Evolutionary conservation across 164 flowering plant species (phyloP).

Genomic region (Taxillus chinensis): DNA sequence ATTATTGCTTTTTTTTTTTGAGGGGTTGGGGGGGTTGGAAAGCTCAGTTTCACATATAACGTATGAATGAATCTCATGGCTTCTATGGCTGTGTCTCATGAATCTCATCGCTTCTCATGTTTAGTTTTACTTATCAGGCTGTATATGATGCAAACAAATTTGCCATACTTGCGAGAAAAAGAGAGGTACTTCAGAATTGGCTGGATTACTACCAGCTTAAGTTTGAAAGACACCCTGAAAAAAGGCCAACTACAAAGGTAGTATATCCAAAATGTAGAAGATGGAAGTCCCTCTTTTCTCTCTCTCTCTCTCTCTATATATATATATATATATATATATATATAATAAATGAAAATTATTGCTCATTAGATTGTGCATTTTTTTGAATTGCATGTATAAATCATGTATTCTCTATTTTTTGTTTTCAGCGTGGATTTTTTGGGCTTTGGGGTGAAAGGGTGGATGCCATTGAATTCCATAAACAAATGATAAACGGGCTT

Average conservation of each 20-base stretch:
- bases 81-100: no score
- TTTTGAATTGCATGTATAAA: no score
- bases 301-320: neutral
- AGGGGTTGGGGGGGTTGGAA: no score
- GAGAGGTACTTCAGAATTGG: constrained; percentile 73
- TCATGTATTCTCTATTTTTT: neutral
- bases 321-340: neutral
- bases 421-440: constrained; percentile 62
- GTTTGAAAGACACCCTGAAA: constrained; percentile 70
- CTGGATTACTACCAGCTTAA: constrained; percentile 79
- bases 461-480: constrained; percentile 77
- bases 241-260: constrained; percentile 72
- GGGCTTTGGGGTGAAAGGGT: constrained; percentile 77
- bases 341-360: neutral
- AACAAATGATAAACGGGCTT: constrained; percentile 39
- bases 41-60: neutral
- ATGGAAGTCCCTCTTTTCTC: neutral
- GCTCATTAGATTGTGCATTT: no score
- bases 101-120: no score
- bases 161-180: constrained; percentile 54
- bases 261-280: neutral
- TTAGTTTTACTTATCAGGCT: constrained; percentile 36
- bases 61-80: neutral
- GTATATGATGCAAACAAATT: constrained; percentile 89
- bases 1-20: neutral